Evolutionary conservation across 257 asterid genomes (phyloP).

Genomic region (Voacanga thouarsii): DNA sequence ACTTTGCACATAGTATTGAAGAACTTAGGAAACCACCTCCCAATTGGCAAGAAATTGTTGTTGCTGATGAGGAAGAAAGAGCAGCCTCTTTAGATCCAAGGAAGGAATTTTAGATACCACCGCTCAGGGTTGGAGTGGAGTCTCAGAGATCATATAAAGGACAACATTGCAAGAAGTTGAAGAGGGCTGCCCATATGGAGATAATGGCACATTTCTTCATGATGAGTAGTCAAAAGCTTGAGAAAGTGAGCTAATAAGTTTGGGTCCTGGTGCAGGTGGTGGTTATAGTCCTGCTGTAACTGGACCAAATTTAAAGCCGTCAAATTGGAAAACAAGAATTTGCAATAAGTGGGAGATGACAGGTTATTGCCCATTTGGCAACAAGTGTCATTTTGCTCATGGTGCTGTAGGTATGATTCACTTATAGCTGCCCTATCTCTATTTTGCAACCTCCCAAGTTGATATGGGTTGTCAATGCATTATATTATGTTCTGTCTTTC

Average conservation of each 20-base stretch:
- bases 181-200: constrained; percentile 89
- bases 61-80: constrained; percentile 61
- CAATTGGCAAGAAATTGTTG: constrained; percentile 79
- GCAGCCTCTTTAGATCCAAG: constrained; percentile 39
- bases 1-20: constrained; percentile 61
- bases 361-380: constrained; percentile 78
- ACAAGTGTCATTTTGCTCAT: constrained; percentile 89
- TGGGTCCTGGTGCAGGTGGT: constrained; percentile 53
- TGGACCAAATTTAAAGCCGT: constrained; percentile 51
- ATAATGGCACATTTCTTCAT: constrained; percentile 72
- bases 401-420: constrained; percentile 53
- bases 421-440: not conserved
- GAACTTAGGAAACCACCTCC: constrained; percentile 78
- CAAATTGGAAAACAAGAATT: constrained; percentile 87
- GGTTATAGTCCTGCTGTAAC: constrained; percentile 41
- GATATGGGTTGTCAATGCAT: not conserved
- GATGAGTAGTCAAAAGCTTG: constrained; percentile 71
- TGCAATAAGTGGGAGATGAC: constrained; percentile 85
- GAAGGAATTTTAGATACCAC: constrained; percentile 75
- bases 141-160: constrained; percentile 69
- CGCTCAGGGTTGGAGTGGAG: constrained; percentile 60
- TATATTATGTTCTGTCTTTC: not conserved
- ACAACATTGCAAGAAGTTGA: constrained; percentile 75
- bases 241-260: constrained; percentile 74
- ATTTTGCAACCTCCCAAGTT: not conserved